These are phyloP conservation scores for Magnolia kwangsiensis DNA, from an alignment of 164 flowering plant species.

Conservation along the genomic window DNA sequence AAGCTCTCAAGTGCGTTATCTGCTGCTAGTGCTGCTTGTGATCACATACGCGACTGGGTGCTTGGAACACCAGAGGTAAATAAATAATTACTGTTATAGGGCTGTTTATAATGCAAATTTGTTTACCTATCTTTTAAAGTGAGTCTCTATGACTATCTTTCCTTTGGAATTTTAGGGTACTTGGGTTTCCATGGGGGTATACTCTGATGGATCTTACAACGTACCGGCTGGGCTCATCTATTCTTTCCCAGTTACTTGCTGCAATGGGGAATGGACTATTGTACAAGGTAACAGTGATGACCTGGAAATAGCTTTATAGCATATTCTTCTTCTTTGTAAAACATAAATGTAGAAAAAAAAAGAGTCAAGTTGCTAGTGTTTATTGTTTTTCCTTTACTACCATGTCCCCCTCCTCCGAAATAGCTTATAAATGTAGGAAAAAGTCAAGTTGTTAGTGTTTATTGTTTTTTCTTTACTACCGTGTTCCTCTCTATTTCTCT, in stretches of 20 bases:
- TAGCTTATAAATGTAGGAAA: not conserved
- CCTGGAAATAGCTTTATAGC: not conserved
- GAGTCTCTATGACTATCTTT: not conserved
- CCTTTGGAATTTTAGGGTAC: constrained; percentile 56
- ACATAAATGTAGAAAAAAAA: too few species aligned
- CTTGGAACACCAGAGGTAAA: constrained; percentile 96
- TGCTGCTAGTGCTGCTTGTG: constrained; percentile 99
- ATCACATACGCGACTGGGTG: constrained; percentile 98
- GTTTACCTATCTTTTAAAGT: not conserved
- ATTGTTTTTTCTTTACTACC: not conserved
- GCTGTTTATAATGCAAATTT: not conserved
- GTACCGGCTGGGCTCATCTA: constrained; percentile 93
- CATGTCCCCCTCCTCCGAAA: not conserved
- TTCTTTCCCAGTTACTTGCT: constrained; percentile 95
- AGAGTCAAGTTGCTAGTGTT: not conserved
- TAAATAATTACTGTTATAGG: not conserved
- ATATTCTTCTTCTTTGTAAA: not conserved
- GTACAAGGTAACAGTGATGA: constrained; percentile 67
- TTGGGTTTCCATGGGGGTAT: constrained; percentile 99
- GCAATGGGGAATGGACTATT: constrained; percentile 78
- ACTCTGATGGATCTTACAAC: constrained; percentile 95
- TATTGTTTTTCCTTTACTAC: not conserved
- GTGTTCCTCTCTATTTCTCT: not conserved
- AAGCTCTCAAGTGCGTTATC: constrained; percentile 97
- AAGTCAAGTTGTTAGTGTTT: not conserved